A percentile compares a stretch with the other conserved stretches of the same genome.
Conservation (phyloP, 2,329 filamentous ascomycete species). For the Aspergillus phoenicis region DNA sequence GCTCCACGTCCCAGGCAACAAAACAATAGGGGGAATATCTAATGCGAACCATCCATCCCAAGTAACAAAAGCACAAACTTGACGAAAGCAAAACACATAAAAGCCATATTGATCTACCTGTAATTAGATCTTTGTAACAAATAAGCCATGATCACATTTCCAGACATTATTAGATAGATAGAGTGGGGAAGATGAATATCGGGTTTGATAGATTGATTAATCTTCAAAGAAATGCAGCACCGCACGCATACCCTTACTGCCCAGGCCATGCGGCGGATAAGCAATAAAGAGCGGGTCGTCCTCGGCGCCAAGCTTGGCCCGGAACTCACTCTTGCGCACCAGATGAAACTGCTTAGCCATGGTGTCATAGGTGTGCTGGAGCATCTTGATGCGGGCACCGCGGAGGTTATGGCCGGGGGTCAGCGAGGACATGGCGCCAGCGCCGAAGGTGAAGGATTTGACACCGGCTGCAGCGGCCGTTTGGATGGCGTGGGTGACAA, state of each 20-base stretch:
- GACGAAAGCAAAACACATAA: too few relatives aligned
- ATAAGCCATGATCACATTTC: too few relatives aligned
- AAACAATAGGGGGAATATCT: constrained; percentile 3
- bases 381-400: constrained; percentile 76
- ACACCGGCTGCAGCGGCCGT: constrained; percentile 61
- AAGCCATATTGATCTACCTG: too few relatives aligned
- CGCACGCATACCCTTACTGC: constrained; percentile 78
- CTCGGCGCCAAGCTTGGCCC: constrained; percentile 82
- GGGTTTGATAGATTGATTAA: constrained; percentile 23
- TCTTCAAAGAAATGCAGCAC: constrained; percentile 87
- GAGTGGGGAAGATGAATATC: too few relatives aligned
- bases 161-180: too few relatives aligned
- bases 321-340: constrained; percentile 83
- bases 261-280: constrained; percentile 83
- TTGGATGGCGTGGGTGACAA: constrained; percentile 73
- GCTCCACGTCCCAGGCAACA: background rate
- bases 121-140: too few relatives aligned
- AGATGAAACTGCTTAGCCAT: constrained; percentile 80
- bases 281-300: constrained; percentile 88
- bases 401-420: constrained; percentile 79
- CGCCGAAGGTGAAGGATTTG: constrained; percentile 79
- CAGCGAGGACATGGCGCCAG: constrained; percentile 73
- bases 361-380: constrained; percentile 79
- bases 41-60: background rate
- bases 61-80: background rate